phyloP scores from a whole-genome alignment of 208 protist species.

The Phytomonas sp. region DNA sequence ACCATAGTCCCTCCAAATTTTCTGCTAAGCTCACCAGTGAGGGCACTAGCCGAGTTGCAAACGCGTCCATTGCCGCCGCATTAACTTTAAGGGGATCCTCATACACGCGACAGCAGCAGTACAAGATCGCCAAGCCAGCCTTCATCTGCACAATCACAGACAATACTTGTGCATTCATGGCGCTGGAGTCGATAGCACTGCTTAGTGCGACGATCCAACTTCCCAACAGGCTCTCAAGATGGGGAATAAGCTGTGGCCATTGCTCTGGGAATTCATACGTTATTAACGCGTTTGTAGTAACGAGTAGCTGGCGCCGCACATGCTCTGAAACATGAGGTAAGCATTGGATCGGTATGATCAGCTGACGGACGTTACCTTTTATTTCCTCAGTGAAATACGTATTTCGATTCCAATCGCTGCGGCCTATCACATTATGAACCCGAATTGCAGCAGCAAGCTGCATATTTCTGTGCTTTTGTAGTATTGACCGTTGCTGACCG shows the following conservation, averaged over 20 bases:
- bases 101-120: slow-evolving; percentile 57
- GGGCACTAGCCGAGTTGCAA: slow-evolving; percentile 27
- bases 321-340: slow-evolving; percentile 50
- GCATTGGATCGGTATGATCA: slow-evolving; percentile 58
- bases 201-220: slow-evolving; percentile 24
- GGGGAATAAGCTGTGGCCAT: slow-evolving; percentile 59
- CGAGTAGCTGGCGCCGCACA: slow-evolving; percentile 68
- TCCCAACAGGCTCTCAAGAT: slow-evolving; percentile 38
- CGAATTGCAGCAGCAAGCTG: slow-evolving; percentile 60
- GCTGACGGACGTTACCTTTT: slow-evolving; percentile 27
- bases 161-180: slow-evolving; percentile 12
- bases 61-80: slow-evolving; percentile 39
- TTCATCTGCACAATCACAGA: slow-evolving; percentile 43
- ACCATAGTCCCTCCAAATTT: slow-evolving; percentile 35
- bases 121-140: slow-evolving; percentile 55
- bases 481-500: slow-evolving; percentile 14
- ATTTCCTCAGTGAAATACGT: slow-evolving; percentile 44
- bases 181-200: slow-evolving; percentile 13
- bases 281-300: slow-evolving; percentile 54
- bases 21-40: slow-evolving; percentile 42
- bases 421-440: slow-evolving; percentile 63
- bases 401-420: slow-evolving; percentile 68
- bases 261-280: slow-evolving; percentile 56
- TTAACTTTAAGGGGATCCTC: slow-evolving; percentile 42
- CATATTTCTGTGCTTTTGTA: slow-evolving; percentile 9